Conservation (phyloP, 1,284 basidiomycete species). For the Entoloma clypeatum region DNA sequence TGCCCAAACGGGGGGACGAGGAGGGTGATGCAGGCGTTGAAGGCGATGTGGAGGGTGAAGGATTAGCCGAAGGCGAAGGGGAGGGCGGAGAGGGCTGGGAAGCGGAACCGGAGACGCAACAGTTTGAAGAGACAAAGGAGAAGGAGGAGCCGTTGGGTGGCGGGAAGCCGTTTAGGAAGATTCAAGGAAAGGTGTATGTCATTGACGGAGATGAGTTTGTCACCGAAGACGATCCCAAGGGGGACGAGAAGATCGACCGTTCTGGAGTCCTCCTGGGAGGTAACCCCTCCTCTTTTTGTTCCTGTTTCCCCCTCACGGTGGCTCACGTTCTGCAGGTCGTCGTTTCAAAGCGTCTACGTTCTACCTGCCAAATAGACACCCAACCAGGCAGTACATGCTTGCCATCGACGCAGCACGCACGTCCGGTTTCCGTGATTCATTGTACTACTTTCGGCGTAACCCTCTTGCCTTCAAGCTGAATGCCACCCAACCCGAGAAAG, state of each 20-base stretch:
- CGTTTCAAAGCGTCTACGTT: slow-evolving; percentile 90
- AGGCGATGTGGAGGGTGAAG: slow-evolving; percentile 39
- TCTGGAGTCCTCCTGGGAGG: slow-evolving; percentile 85
- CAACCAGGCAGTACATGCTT: slow-evolving; percentile 87
- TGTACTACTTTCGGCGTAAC: slow-evolving; percentile 95
- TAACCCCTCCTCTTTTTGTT: slow-evolving; percentile 33
- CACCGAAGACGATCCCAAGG: slow-evolving; percentile 80
- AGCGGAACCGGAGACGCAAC: slow-evolving; percentile 39
- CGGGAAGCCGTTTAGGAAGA: slow-evolving; percentile 65
- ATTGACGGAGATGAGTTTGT: slow-evolving; percentile 89
- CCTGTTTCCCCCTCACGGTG: slow-evolving; percentile 4
- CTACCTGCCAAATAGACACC: slow-evolving; percentile 75
- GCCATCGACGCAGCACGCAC: slow-evolving; percentile 96
- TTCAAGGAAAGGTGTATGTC: slow-evolving; percentile 73
- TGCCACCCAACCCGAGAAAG: slow-evolving; percentile 85
- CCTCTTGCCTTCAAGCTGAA: slow-evolving; percentile 87
- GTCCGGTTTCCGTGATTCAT: slow-evolving; percentile 92
- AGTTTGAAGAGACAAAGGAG: slow-evolving; percentile 48
- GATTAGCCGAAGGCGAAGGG: slow-evolving; percentile 38
- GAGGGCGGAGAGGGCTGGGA: slow-evolving; percentile 29
- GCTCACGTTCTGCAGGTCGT: slow-evolving; percentile 52
- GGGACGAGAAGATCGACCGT: slow-evolving; percentile 88
- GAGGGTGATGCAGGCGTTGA: slow-evolving; percentile 34
- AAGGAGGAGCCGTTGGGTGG: slow-evolving; percentile 48
- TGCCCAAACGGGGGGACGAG: slow-evolving; percentile 45